Evolutionary conservation across 192 early-diverging fungal genomes (phyloP), one percentile per base, ranked within the genome.

Genomic region (Backusella tarrabulga): DNA sequence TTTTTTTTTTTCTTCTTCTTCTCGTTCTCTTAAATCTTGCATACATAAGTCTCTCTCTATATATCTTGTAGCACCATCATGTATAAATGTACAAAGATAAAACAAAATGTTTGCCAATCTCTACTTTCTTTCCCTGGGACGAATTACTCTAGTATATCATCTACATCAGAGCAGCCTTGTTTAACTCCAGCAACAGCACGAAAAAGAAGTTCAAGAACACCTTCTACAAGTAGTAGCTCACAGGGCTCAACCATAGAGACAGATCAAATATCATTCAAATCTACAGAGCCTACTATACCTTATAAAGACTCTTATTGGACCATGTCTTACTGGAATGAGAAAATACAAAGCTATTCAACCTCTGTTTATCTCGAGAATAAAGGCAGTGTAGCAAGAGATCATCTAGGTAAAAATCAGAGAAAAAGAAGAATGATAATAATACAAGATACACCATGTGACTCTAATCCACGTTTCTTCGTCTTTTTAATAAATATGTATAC

Each of bases 301-400:
- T 63, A 29, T 63, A 63, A 63, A 9, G 26, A 29, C 56, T 29
- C 56, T 4, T 12, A 0, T 14, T 63, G 23, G 23, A 26, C 21
- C 23, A 63, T 63, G 11, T 63, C 56, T 63, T 63, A 63, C 23
- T 63, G 21, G 56, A 63, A 29, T 8, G 12, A 63, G 12, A 63
- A 26, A 26, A 29, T 63, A 63, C 56, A 29, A 29, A 63, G 23
- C 1, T 63, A 63, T 29, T 42, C 78, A 12, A 42, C 81, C 2
- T 79, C 87, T 1, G 63, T 85, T 19, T 72, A 67, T 1, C 87
- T 94, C 15, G 90, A 94, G 29, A 95, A 93, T 83, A 92, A 90
- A 79, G 91, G 89, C 73, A 93, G 91, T 67, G 91, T 93, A 40
- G 93, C 93, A 50, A 85, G 93, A 78, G 93, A 95, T 77, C 92